Evolutionary conservation across 768 basidiomycete genomes (phyloP).

Genomic region (Fistulinella prunicolor): DNA sequence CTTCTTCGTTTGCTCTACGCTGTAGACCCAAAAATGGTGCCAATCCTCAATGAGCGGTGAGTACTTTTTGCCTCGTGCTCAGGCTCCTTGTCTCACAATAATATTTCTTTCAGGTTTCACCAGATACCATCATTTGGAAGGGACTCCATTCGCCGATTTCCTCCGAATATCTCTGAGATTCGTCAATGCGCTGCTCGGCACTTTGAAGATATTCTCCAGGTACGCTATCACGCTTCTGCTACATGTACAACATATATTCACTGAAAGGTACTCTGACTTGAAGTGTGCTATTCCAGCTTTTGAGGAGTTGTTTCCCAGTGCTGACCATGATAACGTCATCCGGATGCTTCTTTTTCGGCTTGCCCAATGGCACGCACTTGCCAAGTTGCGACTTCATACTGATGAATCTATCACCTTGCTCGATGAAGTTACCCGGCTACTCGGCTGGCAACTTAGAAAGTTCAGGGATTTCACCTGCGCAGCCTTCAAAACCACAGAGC

Average conservation of each 20-base stretch:
- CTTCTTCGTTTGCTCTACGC: not conserved
- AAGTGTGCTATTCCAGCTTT: slow-evolving; percentile 33
- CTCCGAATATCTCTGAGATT: slow-evolving; percentile 36
- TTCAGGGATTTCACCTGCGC: not conserved
- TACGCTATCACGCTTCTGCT: not conserved
- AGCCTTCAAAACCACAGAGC: not conserved
- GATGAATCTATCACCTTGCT: not conserved
- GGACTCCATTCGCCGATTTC: slow-evolving; percentile 36
- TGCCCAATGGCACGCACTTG: slow-evolving; percentile 1
- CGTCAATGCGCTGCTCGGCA: slow-evolving; percentile 38
- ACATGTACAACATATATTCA: not conserved
- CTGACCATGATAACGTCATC: not conserved
- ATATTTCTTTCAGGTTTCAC: not conserved
- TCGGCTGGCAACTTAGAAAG: not conserved
- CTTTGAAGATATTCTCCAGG: slow-evolving; percentile 44
- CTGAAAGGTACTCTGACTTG: not conserved
- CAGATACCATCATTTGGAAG: slow-evolving; percentile 16
- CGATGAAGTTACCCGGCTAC: not conserved
- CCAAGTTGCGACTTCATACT: not conserved
- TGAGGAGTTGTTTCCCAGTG: slow-evolving; percentile 27
- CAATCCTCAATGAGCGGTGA: not conserved
- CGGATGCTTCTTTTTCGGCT: not conserved
- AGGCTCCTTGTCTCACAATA: not conserved
- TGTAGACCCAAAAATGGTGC: not conserved
- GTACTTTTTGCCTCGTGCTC: not conserved